phyloP scores from a whole-genome alignment of 2,329 filamentous ascomycete genomes.

The Thelonectria discophora region DNA sequence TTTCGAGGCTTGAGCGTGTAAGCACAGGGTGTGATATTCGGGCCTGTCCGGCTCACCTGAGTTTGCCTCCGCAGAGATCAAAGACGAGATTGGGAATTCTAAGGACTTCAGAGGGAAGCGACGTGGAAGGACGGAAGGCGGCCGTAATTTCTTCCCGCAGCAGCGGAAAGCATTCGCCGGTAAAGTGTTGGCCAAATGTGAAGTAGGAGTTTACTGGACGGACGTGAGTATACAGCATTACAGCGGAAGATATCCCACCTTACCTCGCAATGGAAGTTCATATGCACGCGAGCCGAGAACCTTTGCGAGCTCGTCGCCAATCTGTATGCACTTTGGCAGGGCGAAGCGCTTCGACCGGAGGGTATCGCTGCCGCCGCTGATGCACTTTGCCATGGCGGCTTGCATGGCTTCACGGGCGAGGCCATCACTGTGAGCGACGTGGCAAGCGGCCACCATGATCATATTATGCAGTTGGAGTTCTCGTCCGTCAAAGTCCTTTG shows the following conservation, averaged over 20 bases:
- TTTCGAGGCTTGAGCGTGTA: slow-evolving; percentile 32
- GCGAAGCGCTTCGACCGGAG: slow-evolving; percentile 40
- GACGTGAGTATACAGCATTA: slow-evolving; percentile 25
- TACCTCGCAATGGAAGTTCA: slow-evolving; percentile 41
- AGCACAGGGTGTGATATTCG: slow-evolving; percentile 16
- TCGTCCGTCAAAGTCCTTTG: slow-evolving; percentile 36
- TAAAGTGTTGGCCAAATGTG: slow-evolving; percentile 41
- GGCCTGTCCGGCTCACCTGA: slow-evolving; percentile 31
- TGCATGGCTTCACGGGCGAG: slow-evolving; percentile 34
- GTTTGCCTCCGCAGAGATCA: slow-evolving; percentile 38
- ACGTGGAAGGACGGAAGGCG: slow-evolving; percentile 36
- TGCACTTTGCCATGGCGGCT: slow-evolving; percentile 38
- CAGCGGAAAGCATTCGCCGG: slow-evolving; percentile 38
- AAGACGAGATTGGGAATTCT: slow-evolving; percentile 39
- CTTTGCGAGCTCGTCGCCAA: slow-evolving; percentile 38
- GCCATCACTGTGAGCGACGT: slow-evolving; percentile 38
- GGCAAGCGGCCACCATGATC: slow-evolving; percentile 40
- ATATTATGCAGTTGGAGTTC: slow-evolving; percentile 40
- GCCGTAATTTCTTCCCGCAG: slow-evolving; percentile 36
- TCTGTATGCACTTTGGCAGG: slow-evolving; percentile 40
- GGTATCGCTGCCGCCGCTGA: slow-evolving; percentile 39
- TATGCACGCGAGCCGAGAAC: slow-evolving; percentile 38
- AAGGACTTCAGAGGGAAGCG: slow-evolving; percentile 34
- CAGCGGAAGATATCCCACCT: slow-evolving; percentile 17
- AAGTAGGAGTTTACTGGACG: slow-evolving; percentile 39